Evolutionary conservation across 1,284 basidiomycete species (phyloP), one percentile per base, ranked within the genome.

Genomic region (Ceratobasidium sp.): DNA sequence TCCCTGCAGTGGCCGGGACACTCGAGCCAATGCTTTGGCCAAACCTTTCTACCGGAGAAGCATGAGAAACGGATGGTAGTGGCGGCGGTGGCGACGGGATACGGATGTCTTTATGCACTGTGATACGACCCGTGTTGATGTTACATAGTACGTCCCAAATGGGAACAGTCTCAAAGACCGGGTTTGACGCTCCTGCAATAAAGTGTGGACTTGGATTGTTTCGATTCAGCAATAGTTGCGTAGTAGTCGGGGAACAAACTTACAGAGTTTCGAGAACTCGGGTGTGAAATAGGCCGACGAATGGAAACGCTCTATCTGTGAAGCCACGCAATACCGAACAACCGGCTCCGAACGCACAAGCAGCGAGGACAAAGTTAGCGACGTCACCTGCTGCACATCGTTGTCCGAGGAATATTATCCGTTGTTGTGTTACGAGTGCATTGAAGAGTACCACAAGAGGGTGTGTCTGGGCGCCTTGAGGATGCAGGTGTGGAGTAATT

Each of bases 121-220:
- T 91, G 76, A 98, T 92, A 65, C 89, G 89, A 4, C 94, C 94
- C 0, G 90, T 90, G 71, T 94, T 91, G 75, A 98, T 89, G 80
- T 98, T 95, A 81, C 95, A 93, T 48, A 98, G 85, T 0, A 99
- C 85, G 81, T 99, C 96, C 97, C 97, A 99, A 34, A 82, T 82
- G 19, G 88, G 86, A 0, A 90, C 89, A 0, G 92, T 88, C 79
- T 96, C 94, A 81, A 98, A 98, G 39, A 97, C 94, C 0, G 96
- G 96, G 80, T 99, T 98, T 2, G 94, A 97, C 1, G 98, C 96
- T 2, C 96, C 96, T 5, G 96, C 96, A 74, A 99, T 95, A 81
- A 92, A 99, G 13, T 93, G 95, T 4, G 92, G 89, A 62, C 93
- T 94, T 76, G 43, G 62, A 31, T 24, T 64, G 54, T 74, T n/a